Base-by-base conservation (phyloP, 768 basidiomycete species). In the Suillus variegatus region DNA sequence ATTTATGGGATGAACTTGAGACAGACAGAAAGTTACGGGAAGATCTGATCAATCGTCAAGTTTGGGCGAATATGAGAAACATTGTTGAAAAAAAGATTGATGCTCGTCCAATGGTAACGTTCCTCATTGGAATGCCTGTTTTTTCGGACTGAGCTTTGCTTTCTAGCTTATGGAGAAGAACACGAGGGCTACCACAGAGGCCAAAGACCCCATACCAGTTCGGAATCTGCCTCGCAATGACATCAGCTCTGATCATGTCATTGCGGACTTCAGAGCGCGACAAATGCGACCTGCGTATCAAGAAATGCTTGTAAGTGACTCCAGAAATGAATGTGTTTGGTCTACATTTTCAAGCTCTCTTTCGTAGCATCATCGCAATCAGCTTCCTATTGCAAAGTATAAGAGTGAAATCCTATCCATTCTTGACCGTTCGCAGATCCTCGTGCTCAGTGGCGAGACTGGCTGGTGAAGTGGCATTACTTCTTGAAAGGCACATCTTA, bases 1-100 rank as follows among this genome's bases (percentile, higher is more conserved):
- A 95, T 75, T 80, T 99, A 20, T 99, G 97, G 97, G 91, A 93
- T 63, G 93, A 96, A 74, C 78, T 98, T 18, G 95, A 95, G 71
- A 74, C 69, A 4, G 77, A 80, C 35, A 83, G 92, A 69, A 92
- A 89, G 70, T 66, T 71, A 7, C 80, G 79, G 40, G 88, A 91
- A 63, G 88, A 94, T 66, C 74, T 72, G 22, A 82, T 79, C 22
- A 95, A 96, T 72, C 81, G 92, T 38, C 76, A 75, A 9, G 76
- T 88, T 13, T 96, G 97, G 94, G 82, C 82, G 7, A 88, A 84
- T 64, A 75, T 97, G 60, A 82, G 84, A 65, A 77, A 74, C 18
- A 85, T 97, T 22, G 72, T 91, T n/a, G 84, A 86, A 61, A 74
- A 80, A n/a, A 93, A 89, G 77, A 66, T 86, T n/a, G 78, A 79